Evolutionary conservation across 306 rosid species (phyloP).

Genomic region (Senna siamea): DNA sequence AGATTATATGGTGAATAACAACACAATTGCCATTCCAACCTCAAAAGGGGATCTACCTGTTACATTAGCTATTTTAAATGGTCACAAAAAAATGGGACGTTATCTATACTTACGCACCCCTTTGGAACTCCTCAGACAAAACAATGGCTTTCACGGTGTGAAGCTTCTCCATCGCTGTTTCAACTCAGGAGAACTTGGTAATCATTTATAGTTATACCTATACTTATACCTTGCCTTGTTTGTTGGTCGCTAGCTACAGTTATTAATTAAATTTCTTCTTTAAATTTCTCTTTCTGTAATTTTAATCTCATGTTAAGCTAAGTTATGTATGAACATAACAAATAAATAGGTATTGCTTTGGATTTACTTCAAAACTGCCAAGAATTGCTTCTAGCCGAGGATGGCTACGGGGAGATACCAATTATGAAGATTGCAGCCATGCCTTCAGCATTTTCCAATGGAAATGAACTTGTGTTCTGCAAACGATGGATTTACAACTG

Average conservation of each 20-base stretch:
- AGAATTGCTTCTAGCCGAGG: neutral
- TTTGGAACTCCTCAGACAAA: too few species aligned
- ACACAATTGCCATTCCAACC: neutral
- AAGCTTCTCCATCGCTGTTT: neutral
- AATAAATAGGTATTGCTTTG: neutral
- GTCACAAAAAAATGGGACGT: neutral
- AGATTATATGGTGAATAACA: neutral
- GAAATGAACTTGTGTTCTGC: neutral
- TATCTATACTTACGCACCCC: neutral
- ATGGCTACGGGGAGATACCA: neutral
- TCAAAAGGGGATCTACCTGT: neutral
- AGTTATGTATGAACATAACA: too few species aligned
- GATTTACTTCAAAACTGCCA: neutral
- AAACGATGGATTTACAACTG: neutral
- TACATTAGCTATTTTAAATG: neutral
- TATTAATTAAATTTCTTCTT: too few species aligned
- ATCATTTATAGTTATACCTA: too few species aligned
- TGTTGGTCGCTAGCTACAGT: too few species aligned
- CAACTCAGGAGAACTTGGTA: neutral
- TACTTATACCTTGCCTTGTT: too few species aligned
- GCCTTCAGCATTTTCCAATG: neutral
- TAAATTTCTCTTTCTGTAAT: too few species aligned
- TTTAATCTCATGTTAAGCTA: too few species aligned
- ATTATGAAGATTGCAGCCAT: neutral
- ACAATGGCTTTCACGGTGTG: neutral